A percentile compares a stretch with the other conserved stretches of the same genome.
Conservation (phyloP, 345 rosid genomes). For the Salix caprea region DNA sequence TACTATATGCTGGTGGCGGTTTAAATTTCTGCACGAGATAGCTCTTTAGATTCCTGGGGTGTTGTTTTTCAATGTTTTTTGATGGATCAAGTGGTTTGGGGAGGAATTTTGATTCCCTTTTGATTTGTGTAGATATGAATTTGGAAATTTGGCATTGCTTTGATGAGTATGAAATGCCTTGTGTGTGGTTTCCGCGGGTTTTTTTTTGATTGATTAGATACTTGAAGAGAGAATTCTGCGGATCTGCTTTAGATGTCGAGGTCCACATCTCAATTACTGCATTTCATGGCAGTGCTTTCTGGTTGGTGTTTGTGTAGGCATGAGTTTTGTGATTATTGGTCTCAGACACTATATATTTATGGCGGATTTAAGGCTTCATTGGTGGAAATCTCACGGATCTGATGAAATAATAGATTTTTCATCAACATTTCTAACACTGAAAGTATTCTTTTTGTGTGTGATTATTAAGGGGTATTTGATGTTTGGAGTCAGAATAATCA, state of each 20-base stretch:
- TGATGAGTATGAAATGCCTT: background rate
- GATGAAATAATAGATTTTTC: background rate
- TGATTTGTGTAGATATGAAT: background rate
- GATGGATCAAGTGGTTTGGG: background rate
- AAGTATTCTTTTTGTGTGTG: background rate
- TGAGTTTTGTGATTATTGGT: background rate
- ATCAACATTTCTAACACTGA: background rate
- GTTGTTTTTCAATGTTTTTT: background rate
- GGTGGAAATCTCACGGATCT: background rate
- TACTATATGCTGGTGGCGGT: background rate
- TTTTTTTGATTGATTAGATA: slow-evolving; percentile 4
- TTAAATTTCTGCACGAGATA: background rate
- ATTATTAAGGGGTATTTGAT: background rate
- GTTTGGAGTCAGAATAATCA: background rate
- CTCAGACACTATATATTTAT: background rate
- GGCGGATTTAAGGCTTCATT: background rate
- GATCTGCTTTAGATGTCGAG: background rate
- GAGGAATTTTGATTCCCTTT: background rate
- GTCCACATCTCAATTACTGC: slow-evolving; percentile 2
- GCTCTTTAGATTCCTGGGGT: background rate
- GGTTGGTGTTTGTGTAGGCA: too few species aligned
- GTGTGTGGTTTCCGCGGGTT: background rate
- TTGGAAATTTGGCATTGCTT: background rate
- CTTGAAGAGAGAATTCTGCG: background rate
- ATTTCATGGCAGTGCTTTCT: background rate